These are phyloP conservation scores for Pyrus betulifolia DNA, from an alignment of 306 rosid genomes.

Conservation along the genomic window DNA sequence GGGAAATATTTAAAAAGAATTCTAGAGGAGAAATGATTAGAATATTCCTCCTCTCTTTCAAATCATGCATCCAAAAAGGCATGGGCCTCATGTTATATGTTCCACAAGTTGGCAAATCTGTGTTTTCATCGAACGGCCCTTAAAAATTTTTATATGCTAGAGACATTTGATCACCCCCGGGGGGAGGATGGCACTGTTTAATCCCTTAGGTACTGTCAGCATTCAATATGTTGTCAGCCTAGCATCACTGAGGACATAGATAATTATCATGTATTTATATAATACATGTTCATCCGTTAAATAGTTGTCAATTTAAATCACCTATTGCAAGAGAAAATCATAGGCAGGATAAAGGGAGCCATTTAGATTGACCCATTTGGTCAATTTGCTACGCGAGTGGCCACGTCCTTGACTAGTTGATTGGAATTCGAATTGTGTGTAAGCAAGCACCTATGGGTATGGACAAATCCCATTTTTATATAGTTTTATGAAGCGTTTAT, in stretches of 20 bases:
- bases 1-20: neutral
- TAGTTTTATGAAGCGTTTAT: neutral
- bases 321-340: no score
- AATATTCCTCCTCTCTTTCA: no score
- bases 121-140: conserved; percentile 8
- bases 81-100: conserved; percentile 9
- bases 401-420: conserved; percentile 16
- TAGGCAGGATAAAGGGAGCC: neutral
- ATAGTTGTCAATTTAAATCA: no score
- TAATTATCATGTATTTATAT: neutral
- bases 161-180: conserved; percentile 7
- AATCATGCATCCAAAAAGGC: neutral
- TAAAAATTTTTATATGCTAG: no score
- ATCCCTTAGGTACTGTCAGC: neutral
- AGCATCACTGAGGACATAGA: no score
- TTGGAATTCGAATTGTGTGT: conserved; percentile 1
- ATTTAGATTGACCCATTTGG: conserved; percentile 28
- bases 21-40: no score
- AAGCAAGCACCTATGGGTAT: neutral
- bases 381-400: conserved; percentile 15
- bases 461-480: neutral
- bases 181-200: conserved; percentile 1
- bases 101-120: conserved; percentile 35
- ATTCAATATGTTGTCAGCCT: no score
- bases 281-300: no score